Evolutionary conservation across 805 yeast species (phyloP).

Genomic region (Wickerhamomyces strasburgensis): DNA sequence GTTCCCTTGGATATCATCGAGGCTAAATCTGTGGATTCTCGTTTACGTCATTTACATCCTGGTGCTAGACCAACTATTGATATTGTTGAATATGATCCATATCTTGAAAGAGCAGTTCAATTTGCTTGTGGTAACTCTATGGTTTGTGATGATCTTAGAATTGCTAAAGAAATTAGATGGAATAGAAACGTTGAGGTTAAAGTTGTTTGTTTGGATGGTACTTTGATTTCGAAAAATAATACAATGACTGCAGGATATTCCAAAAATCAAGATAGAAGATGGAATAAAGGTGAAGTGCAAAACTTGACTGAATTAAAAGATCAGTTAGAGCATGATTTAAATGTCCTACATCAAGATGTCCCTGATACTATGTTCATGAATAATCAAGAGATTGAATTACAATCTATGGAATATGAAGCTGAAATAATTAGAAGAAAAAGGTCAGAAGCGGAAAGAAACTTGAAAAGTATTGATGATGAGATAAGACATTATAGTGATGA

Average conservation of each 20-base stretch:
- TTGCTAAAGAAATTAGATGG: slow-evolving; percentile 76
- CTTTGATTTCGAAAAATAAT: slow-evolving; percentile 79
- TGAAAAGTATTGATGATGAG: slow-evolving; percentile 45
- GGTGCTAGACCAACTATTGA: slow-evolving; percentile 69
- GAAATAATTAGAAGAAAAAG: slow-evolving; percentile 41
- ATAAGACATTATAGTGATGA: slow-evolving; percentile 41
- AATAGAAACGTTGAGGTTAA: slow-evolving; percentile 50
- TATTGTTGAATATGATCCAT: slow-evolving; percentile 62
- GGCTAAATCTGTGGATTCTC: slow-evolving; percentile 47
- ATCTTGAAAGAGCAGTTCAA: slow-evolving; percentile 69
- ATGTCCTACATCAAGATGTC: slow-evolving; percentile 37
- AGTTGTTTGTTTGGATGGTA: slow-evolving; percentile 78
- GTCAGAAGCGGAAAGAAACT: slow-evolving; percentile 37
- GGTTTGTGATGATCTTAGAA: slow-evolving; percentile 63
- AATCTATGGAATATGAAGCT: slow-evolving; percentile 41
- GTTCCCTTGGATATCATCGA: slow-evolving; percentile 81
- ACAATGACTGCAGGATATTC: slow-evolving; percentile 88
- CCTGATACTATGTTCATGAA: slow-evolving; percentile 56
- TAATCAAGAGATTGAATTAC: slow-evolving; percentile 50
- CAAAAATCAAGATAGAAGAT: slow-evolving; percentile 44
- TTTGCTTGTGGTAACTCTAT: slow-evolving; percentile 77
- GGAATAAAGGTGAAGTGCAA: slow-evolving; percentile 71
- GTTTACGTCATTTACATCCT: slow-evolving; percentile 47
- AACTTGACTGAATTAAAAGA: slow-evolving; percentile 45
- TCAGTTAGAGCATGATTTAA: slow-evolving; percentile 41